A percentile compares a stretch with the other conserved stretches of the same genome.
phyloP scores from a whole-genome alignment of 768 basidiomycete genomes.

The Mycena leptocephala region DNA sequence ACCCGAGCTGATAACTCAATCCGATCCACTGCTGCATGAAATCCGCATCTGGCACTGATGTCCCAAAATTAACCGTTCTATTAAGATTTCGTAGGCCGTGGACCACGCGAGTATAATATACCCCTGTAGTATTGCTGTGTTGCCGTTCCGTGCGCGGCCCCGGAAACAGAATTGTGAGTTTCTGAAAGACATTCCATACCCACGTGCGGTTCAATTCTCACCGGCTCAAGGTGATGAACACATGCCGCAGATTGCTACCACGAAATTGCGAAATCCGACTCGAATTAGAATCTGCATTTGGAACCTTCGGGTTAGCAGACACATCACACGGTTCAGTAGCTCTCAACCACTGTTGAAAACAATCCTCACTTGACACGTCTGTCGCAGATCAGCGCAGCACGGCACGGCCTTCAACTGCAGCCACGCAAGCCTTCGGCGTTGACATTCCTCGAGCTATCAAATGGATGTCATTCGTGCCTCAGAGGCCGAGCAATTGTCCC shows the following conservation, averaged over 20 bases:
- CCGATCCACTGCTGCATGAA: too few relatives aligned
- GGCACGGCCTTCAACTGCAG: neutral
- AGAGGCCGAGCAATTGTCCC: neutral
- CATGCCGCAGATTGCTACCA: conserved; percentile 9
- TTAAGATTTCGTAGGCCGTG: too few relatives aligned
- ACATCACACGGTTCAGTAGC: neutral
- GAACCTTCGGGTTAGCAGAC: conserved; percentile 6
- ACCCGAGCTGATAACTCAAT: too few relatives aligned
- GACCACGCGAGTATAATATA: neutral
- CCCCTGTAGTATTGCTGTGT: conserved; percentile 11
- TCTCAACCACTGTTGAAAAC: neutral
- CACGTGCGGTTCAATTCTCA: neutral
- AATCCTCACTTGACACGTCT: neutral
- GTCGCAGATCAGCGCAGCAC: neutral
- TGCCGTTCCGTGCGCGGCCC: neutral
- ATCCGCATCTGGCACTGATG: too few relatives aligned
- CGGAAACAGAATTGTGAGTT: neutral
- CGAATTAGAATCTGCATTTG: neutral
- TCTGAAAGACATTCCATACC: conserved; percentile 7
- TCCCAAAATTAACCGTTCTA: too few relatives aligned
- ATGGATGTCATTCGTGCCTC: neutral
- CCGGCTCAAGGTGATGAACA: neutral
- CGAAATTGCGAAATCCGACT: neutral
- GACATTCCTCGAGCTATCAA: neutral
- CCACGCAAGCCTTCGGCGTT: neutral